Evolutionary conservation across 371 early-diverging fungal species (phyloP), one percentile per base, ranked within the genome.

Genomic region (Lichtheimia corymbifera): DNA sequence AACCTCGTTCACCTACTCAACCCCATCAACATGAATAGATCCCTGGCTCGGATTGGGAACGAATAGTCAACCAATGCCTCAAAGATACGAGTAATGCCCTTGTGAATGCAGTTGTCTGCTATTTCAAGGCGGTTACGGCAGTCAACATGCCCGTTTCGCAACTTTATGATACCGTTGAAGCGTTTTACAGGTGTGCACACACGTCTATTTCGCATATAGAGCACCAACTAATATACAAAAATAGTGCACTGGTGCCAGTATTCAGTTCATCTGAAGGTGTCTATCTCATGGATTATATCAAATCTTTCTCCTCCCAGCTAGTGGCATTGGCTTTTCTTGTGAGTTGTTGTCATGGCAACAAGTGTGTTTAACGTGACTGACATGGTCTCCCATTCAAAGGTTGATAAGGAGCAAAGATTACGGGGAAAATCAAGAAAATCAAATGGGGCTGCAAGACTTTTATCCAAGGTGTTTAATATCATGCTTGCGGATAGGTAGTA

Each of bases 401-500:
- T 63, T 2, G 68, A 68, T 53, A 30, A 20, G 30, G n/a, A 27
- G 7, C 43, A 40, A 13, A 42, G 53, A 4, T 40, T 68, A 20
- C 2, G 40, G 20, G 58, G 58, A 13, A 68, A 68, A 45, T 17
- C 49, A 35, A 53, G 53, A 17, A 64, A 64, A 51, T 61, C 64
- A 2, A 61, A 68, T 35, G 57, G 53, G 2, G 64, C 68, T 20
- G 64, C 61, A 15, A 61, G 64, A 15, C 40, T 68, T 4, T 50
- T 68, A 35, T 64, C 64, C 13, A 63, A 62, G 27, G 53, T 68
- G 41, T 68, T 68, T 30, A 68, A 68, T 44, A 61, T 64, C 25
- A 68, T 68, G 68, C 55, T 68, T 7, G 62, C 64, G 13, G 68
- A 68, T 30, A 22, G 68, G 68, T 68, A 64, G 50, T 5, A 1